Evolutionary conservation across 2,329 filamentous ascomycete genomes (phyloP).

Genomic region (Cladosporium sp.): DNA sequence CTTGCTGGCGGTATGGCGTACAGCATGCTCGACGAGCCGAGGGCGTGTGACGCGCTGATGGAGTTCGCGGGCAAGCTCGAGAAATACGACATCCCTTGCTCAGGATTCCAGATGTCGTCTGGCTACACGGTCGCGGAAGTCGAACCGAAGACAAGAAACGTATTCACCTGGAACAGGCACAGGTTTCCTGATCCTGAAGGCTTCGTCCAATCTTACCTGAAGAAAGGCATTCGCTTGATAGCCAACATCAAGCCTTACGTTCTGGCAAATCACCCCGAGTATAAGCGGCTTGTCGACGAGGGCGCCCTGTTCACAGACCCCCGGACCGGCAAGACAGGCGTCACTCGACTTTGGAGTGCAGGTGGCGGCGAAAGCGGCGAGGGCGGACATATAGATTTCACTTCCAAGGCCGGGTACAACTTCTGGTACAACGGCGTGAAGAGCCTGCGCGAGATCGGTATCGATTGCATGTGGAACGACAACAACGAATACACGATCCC

Average conservation of each 20-base stretch:
- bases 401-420: conserved; percentile 57
- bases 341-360: conserved; percentile 64
- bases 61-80: conserved; percentile 55
- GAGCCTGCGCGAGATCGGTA: conserved; percentile 55
- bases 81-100: conserved; percentile 59
- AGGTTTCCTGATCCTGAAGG: conserved; percentile 62
- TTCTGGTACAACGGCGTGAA: conserved; percentile 68
- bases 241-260: conserved; percentile 71
- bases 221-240: conserved; percentile 59
- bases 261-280: conserved; percentile 60
- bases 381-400: conserved; percentile 68
- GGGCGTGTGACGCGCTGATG: conserved; percentile 51
- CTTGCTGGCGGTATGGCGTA: conserved; percentile 62
- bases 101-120: conserved; percentile 65
- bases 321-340: conserved; percentile 41
- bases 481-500: conserved; percentile 70
- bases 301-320: conserved; percentile 60
- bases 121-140: conserved; percentile 64
- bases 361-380: conserved; percentile 64
- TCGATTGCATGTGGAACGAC: conserved; percentile 73
- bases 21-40: conserved; percentile 51
- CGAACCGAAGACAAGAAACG: conserved; percentile 63
- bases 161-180: conserved; percentile 65
- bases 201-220: conserved; percentile 57
- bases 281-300: conserved; percentile 51